Conservation (phyloP, 1,139 yeast species). For the Eremothecium gossypii region DNA sequence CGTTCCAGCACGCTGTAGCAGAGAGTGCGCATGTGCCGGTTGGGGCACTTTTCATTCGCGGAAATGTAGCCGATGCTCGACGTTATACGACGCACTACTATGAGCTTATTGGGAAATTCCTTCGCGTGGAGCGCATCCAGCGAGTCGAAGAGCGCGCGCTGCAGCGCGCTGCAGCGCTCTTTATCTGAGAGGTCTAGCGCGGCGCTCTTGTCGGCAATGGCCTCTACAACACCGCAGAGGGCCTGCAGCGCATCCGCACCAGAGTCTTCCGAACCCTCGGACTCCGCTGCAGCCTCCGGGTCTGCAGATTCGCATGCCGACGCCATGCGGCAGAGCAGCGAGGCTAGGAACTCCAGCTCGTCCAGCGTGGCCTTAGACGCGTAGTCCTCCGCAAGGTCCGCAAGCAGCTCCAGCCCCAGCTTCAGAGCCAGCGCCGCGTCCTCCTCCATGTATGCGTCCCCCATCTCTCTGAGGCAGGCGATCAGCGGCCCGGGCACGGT, state of each 20-base stretch:
- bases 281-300: background rate
- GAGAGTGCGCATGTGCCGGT: constrained; percentile 14
- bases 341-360: constrained; percentile 6
- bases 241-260: constrained; percentile 15
- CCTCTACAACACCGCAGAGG: constrained; percentile 16
- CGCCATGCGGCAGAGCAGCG: background rate
- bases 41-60: constrained; percentile 16
- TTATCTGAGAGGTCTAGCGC: constrained; percentile 10
- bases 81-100: constrained; percentile 22
- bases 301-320: background rate
- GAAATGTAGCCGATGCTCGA: constrained; percentile 23
- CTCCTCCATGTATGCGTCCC: constrained; percentile 12
- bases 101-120: constrained; percentile 21
- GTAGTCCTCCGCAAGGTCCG: constrained; percentile 12
- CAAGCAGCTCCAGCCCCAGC: constrained; percentile 18
- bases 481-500: constrained; percentile 14
- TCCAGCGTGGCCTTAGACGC: constrained; percentile 6
- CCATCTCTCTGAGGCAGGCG: constrained; percentile 7
- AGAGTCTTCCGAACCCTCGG: constrained; percentile 10
- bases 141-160: constrained; percentile 13
- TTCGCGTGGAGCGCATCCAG: constrained; percentile 15
- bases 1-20: constrained; percentile 11
- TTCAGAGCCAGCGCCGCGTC: constrained; percentile 11
- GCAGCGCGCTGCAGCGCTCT: constrained; percentile 9
- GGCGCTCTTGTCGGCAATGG: constrained; percentile 10